Percentiles rank a stretch among this genome's conserved stretches.
These are phyloP conservation scores for Mycena filopes DNA, from an alignment of 768 basidiomycete species.

Conservation along the genomic window DNA sequence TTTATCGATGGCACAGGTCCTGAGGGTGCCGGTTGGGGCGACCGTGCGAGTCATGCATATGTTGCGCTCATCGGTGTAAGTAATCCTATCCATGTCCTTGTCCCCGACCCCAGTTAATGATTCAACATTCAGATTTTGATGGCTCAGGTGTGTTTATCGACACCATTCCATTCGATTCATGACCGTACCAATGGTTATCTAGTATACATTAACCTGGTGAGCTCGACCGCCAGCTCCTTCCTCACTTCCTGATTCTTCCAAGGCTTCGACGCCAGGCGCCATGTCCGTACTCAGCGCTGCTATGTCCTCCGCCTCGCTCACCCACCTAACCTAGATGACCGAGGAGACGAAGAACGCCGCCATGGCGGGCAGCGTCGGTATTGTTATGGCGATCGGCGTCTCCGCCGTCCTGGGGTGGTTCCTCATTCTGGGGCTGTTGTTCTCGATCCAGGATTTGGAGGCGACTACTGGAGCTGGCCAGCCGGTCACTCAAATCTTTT, in stretches of 20 bases:
- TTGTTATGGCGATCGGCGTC: slow-evolving; percentile 77
- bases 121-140: slow-evolving; percentile 60
- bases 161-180: background rate
- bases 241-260: background rate
- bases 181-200: background rate
- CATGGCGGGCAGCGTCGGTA: slow-evolving; percentile 74
- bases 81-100: background rate
- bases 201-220: slow-evolving; percentile 77
- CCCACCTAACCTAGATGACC: slow-evolving; percentile 61
- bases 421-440: slow-evolving; percentile 75
- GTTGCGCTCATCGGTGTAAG: slow-evolving; percentile 72
- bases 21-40: slow-evolving; percentile 63
- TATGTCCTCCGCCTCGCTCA: background rate
- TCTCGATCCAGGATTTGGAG: slow-evolving; percentile 80
- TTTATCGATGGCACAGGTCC: slow-evolving; percentile 77
- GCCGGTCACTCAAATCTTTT: slow-evolving; percentile 82
- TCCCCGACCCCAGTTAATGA: background rate
- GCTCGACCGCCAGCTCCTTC: slow-evolving; percentile 15
- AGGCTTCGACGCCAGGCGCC: slow-evolving; percentile 82
- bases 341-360: slow-evolving; percentile 81
- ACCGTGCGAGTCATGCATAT: slow-evolving; percentile 74
- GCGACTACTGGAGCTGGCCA: slow-evolving; percentile 68
- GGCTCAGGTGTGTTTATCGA: slow-evolving; percentile 61
- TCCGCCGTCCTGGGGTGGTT: slow-evolving; percentile 82
- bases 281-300: slow-evolving; percentile 48